phyloP scores from a whole-genome alignment of 257 asterid genomes.

The Hygrophila difformis region DNA sequence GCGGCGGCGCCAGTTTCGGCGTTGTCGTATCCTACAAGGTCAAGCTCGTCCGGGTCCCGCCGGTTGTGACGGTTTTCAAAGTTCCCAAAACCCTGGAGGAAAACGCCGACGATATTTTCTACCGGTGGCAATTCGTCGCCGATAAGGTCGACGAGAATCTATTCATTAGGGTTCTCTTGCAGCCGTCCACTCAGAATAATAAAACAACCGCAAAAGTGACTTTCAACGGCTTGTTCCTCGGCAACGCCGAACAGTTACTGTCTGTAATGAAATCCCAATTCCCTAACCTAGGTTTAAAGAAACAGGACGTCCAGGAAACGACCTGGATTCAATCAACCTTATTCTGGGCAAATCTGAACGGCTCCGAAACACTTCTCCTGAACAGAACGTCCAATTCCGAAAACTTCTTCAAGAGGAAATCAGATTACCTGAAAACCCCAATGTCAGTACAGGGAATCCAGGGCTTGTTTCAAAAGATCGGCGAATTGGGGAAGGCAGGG shows the following conservation, averaged over 20 bases:
- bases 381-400: not conserved
- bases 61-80: conserved; percentile 17
- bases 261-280: conserved; percentile 6
- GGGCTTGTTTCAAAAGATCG: conserved; percentile 18
- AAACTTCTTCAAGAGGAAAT: conserved; percentile 23
- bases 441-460: conserved; percentile 15
- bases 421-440: conserved; percentile 27
- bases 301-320: conserved; percentile 27
- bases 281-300: conserved; percentile 23
- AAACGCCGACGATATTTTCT: conserved; percentile 14
- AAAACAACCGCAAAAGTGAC: conserved; percentile 9
- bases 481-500: conserved; percentile 15
- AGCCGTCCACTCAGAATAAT: conserved; percentile 6
- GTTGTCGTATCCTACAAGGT: conserved; percentile 24
- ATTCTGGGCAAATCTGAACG: conserved; percentile 23
- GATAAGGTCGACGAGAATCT: conserved; percentile 18
- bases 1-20: conserved; percentile 38
- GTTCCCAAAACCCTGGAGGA: conserved; percentile 5
- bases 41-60: conserved; percentile 24
- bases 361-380: conserved; percentile 15
- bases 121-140: conserved; percentile 14
- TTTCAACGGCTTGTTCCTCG: conserved; percentile 25
- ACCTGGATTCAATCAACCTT: conserved; percentile 29
- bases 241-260: conserved; percentile 12
- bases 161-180: conserved; percentile 21